phyloP scores from a whole-genome alignment of 2,329 filamentous ascomycete genomes.

The Paracoccidioides brasiliensis region DNA sequence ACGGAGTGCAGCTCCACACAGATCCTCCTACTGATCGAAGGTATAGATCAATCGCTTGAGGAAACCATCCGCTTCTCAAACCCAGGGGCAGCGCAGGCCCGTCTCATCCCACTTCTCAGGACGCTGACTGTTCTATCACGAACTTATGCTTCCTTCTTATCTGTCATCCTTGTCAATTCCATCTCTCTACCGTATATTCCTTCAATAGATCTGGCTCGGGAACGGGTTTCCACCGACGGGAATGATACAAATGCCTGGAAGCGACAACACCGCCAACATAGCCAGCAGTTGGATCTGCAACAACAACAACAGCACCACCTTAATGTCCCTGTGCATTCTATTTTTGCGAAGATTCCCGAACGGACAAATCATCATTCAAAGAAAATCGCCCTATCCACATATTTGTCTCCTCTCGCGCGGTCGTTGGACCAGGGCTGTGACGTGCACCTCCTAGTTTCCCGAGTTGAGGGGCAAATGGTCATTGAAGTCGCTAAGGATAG shows the following conservation, averaged over 20 bases:
- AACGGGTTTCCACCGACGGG: too few relatives aligned
- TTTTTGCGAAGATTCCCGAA: background rate
- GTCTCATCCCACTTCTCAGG: conserved; percentile 20
- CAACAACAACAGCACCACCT: background rate
- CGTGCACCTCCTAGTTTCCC: conserved; percentile 26
- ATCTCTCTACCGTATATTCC: conserved; percentile 14
- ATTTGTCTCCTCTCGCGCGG: conserved; percentile 22
- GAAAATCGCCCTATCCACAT: conserved; percentile 6
- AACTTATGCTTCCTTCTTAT: conserved; percentile 17
- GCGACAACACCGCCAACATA: background rate
- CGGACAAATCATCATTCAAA: conserved; percentile 8
- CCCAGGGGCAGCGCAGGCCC: conserved; percentile 21
- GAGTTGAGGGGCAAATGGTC: conserved; percentile 14
- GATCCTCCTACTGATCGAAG: conserved; percentile 22
- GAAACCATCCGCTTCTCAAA: conserved; percentile 27
- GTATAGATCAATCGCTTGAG: conserved; percentile 26
- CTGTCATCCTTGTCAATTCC: conserved; percentile 27
- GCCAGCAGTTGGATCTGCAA: background rate
- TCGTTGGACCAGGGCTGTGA: conserved; percentile 29
- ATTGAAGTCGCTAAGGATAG: conserved; percentile 31
- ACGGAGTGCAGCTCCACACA: background rate
- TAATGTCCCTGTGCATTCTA: background rate
- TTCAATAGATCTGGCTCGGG: background rate
- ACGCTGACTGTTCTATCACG: conserved; percentile 23
- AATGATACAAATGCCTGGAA: background rate